Conservation (phyloP, 306 rosid species). For the Pueraria montana region DNA sequence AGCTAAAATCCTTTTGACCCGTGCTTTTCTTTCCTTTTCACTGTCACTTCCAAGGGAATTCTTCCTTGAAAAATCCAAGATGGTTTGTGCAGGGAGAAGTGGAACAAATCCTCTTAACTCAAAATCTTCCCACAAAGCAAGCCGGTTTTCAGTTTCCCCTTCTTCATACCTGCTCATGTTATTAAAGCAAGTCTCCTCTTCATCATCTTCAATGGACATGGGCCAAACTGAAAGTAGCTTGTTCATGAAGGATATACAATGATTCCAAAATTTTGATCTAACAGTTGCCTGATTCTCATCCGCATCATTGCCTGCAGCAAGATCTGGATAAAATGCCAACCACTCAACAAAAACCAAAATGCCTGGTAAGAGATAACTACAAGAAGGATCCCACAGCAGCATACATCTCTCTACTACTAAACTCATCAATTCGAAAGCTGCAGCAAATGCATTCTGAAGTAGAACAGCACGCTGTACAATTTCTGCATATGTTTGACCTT, state of each 20-base stretch:
- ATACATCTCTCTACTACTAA: constrained; percentile 77
- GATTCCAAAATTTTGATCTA: constrained; percentile 87
- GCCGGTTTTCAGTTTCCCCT: constrained; percentile 88
- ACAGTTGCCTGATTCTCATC: constrained; percentile 73
- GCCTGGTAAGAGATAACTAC: constrained; percentile 85
- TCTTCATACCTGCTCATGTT: constrained; percentile 91
- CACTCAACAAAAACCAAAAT: constrained; percentile 91
- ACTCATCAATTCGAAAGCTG: constrained; percentile 86
- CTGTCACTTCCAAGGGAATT: constrained; percentile 75
- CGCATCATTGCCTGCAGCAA: constrained; percentile 69
- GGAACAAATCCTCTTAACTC: constrained; percentile 95
- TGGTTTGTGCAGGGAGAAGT: constrained; percentile 89
- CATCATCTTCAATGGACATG: constrained; percentile 67
- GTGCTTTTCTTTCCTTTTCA: constrained; percentile 78
- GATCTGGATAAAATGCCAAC: constrained; percentile 88
- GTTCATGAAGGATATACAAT: constrained; percentile 75
- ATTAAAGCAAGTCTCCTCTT: constrained; percentile 85
- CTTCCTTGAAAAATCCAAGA: constrained; percentile 94
- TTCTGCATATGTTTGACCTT: constrained; percentile 93
- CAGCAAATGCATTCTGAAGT: constrained; percentile 87
- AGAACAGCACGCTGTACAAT: constrained; percentile 89
- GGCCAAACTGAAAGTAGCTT: constrained; percentile 70
- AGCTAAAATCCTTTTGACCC: constrained; percentile 80
- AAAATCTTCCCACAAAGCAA: constrained; percentile 95
- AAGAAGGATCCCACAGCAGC: constrained; percentile 75